Percentiles rank a stretch among this genome's conserved stretches.
These are phyloP conservation scores for Closterium sp. DNA, from an alignment of 139 green algal genomes.

Conservation along the genomic window DNA sequence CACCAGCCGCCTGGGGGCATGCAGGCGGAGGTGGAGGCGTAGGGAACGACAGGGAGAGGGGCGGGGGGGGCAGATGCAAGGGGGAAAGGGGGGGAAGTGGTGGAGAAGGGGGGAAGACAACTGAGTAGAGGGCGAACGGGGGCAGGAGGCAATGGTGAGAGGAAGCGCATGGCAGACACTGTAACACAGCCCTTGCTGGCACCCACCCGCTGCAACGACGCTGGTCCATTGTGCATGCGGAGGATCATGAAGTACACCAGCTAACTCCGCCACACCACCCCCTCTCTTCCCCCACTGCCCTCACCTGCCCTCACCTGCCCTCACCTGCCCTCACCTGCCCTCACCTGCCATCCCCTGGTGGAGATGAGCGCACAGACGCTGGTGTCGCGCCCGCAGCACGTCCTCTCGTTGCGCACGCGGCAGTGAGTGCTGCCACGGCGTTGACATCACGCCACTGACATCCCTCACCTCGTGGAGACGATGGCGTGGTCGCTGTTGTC, in stretches of 20 bases:
- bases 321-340: too few relatives aligned
- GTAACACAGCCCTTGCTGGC: too few relatives aligned
- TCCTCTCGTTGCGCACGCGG: neutral
- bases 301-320: too few relatives aligned
- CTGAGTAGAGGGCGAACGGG: neutral
- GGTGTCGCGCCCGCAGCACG: slow-evolving; percentile 6
- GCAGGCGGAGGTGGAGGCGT: neutral
- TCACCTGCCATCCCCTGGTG: neutral
- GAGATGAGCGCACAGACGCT: slow-evolving; percentile 9
- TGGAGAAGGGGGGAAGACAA: neutral
- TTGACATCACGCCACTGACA: too few relatives aligned
- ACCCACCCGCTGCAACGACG: too few relatives aligned
- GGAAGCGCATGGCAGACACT: too few relatives aligned
- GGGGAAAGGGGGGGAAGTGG: neutral
- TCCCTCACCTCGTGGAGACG: neutral
- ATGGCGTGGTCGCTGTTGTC: slow-evolving; percentile 8
- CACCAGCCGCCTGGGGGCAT: slow-evolving; percentile 1
- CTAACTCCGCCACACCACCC: too few relatives aligned
- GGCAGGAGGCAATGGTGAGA: too few relatives aligned
- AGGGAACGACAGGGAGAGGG: neutral
- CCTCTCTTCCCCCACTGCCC: too few relatives aligned
- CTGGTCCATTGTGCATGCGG: too few relatives aligned
- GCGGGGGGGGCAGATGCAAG: neutral
- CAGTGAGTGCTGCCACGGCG: too few relatives aligned
- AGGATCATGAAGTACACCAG: too few relatives aligned